Evolutionary conservation across 331 rosid genomes (phyloP).

Genomic region (Rosa hybrid): DNA sequence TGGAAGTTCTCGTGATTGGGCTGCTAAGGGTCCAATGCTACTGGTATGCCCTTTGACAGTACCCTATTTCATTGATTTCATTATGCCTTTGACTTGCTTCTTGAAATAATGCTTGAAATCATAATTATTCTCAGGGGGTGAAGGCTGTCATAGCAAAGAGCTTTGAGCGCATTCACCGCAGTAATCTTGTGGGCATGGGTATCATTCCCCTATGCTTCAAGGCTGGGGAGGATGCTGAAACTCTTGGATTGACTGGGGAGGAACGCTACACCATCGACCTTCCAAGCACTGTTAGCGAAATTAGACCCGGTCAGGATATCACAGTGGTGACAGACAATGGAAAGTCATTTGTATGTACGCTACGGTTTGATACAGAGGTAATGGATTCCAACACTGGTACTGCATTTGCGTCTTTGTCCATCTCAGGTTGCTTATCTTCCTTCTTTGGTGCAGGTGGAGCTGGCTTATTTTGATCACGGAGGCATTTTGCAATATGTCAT

Average conservation of each 20-base stretch:
- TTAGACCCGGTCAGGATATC: constrained; percentile 81
- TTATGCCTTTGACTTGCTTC: background rate
- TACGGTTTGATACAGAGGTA: constrained; percentile 92
- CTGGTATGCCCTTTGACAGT: constrained; percentile 45
- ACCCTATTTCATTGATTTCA: constrained; percentile 9
- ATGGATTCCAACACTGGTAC: background rate
- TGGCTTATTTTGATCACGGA: constrained; percentile 81
- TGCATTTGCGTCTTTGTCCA: background rate
- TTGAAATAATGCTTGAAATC: constrained; percentile 8
- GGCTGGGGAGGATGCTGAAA: constrained; percentile 82
- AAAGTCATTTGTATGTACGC: constrained; percentile 59
- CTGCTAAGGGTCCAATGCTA: constrained; percentile 91
- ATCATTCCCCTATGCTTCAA: constrained; percentile 82
- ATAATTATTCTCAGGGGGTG: constrained; percentile 54
- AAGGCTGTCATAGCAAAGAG: constrained; percentile 92
- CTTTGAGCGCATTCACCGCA: constrained; percentile 92
- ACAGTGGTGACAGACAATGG: constrained; percentile 59
- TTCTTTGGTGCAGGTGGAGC: constrained; percentile 64
- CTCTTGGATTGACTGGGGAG: constrained; percentile 73
- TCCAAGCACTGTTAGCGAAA: constrained; percentile 64
- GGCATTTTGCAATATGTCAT: constrained; percentile 87
- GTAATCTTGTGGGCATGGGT: constrained; percentile 95
- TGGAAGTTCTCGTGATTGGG: constrained; percentile 97
- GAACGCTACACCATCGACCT: constrained; percentile 74
- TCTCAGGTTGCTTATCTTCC: constrained; percentile 10